These are phyloP conservation scores for Citrullus colocynthis DNA, from an alignment of 306 rosid species.

Conservation along the genomic window DNA sequence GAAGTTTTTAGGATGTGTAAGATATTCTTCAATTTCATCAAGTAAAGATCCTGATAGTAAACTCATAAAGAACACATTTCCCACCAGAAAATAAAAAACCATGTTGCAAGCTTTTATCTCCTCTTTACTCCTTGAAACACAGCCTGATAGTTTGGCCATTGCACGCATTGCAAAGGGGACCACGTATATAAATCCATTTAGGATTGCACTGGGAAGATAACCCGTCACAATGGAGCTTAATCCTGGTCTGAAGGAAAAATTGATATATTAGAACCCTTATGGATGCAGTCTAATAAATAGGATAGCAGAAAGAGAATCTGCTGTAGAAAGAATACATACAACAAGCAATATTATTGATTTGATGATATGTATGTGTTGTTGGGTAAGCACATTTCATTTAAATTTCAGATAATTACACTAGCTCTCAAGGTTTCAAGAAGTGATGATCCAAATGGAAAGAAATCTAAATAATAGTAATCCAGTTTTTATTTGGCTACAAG, in stretches of 20 bases:
- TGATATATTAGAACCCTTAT: background rate
- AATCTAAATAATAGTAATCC: background rate
- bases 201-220: conserved; percentile 76
- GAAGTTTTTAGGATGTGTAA: conserved; percentile 45
- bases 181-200: conserved; percentile 59
- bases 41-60: conserved; percentile 84
- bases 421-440: background rate
- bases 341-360: background rate
- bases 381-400: background rate
- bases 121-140: conserved; percentile 67
- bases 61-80: conserved; percentile 79
- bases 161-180: conserved; percentile 83
- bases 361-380: background rate
- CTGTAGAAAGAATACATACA: background rate
- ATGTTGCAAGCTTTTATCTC: conserved; percentile 91
- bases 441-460: background rate
- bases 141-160: conserved; percentile 77
- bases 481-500: background rate
- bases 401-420: background rate
- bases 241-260: conserved; percentile 56
- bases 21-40: conserved; percentile 60
- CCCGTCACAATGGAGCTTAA: conserved; percentile 79
- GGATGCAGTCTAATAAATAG: background rate
- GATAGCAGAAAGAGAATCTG: conserved; percentile 11
- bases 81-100: conserved; percentile 87